Conservation (phyloP, 2,329 filamentous ascomycete genomes). For the Penicillium sp. region DNA sequence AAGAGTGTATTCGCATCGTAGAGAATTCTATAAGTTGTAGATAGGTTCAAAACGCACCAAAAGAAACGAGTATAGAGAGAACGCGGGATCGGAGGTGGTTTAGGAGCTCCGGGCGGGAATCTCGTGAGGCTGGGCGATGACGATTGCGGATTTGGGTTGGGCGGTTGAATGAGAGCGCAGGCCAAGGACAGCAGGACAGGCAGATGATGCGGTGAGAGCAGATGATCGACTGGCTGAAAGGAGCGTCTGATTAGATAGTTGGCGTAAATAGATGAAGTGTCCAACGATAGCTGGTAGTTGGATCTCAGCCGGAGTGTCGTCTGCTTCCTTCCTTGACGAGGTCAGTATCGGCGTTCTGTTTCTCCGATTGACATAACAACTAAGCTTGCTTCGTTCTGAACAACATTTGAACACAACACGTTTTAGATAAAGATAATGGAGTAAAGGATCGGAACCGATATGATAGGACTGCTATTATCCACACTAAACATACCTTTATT, state of each 20-base stretch:
- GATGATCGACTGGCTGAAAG: slow-evolving; percentile 6
- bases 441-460: not conserved
- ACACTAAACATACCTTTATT: not conserved
- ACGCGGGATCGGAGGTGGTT: not conserved
- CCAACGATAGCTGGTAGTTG: slow-evolving; percentile 23
- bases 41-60: not conserved
- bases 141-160: slow-evolving; percentile 6
- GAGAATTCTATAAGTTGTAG: not conserved
- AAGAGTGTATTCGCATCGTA: slow-evolving; percentile 42
- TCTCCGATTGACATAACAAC: slow-evolving; percentile 28
- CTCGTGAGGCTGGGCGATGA: slow-evolving; percentile 7
- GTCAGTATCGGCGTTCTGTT: slow-evolving; percentile 26
- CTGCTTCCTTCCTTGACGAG: slow-evolving; percentile 7
- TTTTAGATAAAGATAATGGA: not conserved
- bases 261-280: slow-evolving; percentile 21
- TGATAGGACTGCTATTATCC: not conserved
- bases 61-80: not conserved
- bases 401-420: not conserved
- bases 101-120: slow-evolving; percentile 1
- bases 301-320: not conserved
- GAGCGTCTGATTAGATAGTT: not conserved
- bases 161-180: slow-evolving; percentile 18
- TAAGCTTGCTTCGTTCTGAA: not conserved
- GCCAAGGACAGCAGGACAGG: slow-evolving; percentile 8
- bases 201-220: slow-evolving; percentile 8